Evolutionary conservation across 441 rosid genomes (phyloP).

Genomic region (Melastoma candidum): DNA sequence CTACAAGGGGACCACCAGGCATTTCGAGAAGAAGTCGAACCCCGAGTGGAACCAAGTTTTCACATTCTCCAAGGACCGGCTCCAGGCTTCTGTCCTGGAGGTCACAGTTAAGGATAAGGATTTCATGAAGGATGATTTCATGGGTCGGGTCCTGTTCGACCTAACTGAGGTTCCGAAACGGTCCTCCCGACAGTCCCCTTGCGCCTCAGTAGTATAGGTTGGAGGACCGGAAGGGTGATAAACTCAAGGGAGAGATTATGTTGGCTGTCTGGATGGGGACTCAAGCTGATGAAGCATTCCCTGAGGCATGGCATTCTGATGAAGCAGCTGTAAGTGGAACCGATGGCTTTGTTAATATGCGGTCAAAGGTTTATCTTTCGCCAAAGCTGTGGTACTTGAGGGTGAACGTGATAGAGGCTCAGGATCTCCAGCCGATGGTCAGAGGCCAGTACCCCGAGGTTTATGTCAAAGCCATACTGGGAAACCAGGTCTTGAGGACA

Average conservation of each 20-base stretch:
- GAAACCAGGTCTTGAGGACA: conserved; percentile 61
- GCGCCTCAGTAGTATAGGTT: conserved; percentile 95
- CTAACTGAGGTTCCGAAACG: conserved; percentile 79
- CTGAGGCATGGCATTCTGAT: conserved; percentile 97
- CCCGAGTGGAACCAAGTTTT: conserved; percentile 97
- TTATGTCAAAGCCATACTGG: conserved; percentile 60
- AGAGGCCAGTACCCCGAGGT: conserved; percentile 76
- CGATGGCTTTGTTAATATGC: conserved; percentile 74
- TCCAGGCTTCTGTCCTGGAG: conserved; percentile 79
- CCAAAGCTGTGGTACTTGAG: conserved; percentile 88
- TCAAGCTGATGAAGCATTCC: conserved; percentile 24
- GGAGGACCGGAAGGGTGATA: conserved; percentile 64
- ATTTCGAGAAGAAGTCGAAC: conserved; percentile 79
- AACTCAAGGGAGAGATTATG: conserved; percentile 81
- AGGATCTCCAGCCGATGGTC: conserved; percentile 63
- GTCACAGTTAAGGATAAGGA: conserved; percentile 86
- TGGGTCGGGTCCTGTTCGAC: conserved; percentile 71
- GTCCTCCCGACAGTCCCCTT: conserved; percentile 90
- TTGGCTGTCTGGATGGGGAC: conserved; percentile 98
- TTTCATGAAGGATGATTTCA: conserved; percentile 72
- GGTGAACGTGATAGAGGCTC: conserved; percentile 95
- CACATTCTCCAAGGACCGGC: conserved; percentile 86
- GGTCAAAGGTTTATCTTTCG: conserved; percentile 24
- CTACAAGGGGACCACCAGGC: conserved; percentile 75
- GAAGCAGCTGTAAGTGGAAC: conserved; percentile 74